Evolutionary conservation across 1,139 yeast genomes (phyloP).

Genomic region (Fermentozyma sake): DNA sequence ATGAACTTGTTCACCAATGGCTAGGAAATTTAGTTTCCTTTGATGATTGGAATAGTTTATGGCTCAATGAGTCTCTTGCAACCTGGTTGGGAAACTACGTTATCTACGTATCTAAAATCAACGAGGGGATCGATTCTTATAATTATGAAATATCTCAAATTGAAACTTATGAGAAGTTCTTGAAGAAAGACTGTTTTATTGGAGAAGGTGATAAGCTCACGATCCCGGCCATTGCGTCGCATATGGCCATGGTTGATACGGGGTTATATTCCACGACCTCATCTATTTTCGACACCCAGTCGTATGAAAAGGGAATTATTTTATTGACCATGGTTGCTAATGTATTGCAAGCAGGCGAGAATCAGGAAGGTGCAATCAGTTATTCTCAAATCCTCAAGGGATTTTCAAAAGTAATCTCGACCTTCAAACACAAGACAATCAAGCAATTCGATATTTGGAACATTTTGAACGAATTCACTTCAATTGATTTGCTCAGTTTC

Average conservation of each 20-base stretch:
- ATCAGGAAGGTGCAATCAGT: conserved; percentile 13
- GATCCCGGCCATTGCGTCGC: conserved; percentile 23
- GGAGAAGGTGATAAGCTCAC: conserved; percentile 16
- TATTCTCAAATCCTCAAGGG: conserved; percentile 27
- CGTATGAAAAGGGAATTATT: conserved; percentile 64
- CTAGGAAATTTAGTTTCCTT: conserved; percentile 64
- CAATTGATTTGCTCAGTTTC: conserved; percentile 34
- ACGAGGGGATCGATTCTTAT: conserved; percentile 17
- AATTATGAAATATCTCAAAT: conserved; percentile 32
- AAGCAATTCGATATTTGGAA: conserved; percentile 60
- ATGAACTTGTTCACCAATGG: conserved; percentile 77
- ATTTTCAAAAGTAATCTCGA: conserved; percentile 39
- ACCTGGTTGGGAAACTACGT: conserved; percentile 58
- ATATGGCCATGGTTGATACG: conserved; percentile 25
- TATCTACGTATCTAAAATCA: conserved; percentile 26
- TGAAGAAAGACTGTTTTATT: conserved; percentile 37
- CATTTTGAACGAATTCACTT: conserved; percentile 24
- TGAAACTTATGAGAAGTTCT: conserved; percentile 27
- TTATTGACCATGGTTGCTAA: conserved; percentile 53
- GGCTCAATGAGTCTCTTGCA: conserved; percentile 77
- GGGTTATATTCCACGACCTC: conserved; percentile 39
- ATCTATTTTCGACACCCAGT: conserved; percentile 44
- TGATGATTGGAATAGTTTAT: conserved; percentile 60
- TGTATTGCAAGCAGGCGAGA: conserved; percentile 31
- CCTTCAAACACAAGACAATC: conserved; percentile 32